These are phyloP conservation scores for Capsicum chinense DNA, from an alignment of 257 asterid species.

Conservation along the genomic window DNA sequence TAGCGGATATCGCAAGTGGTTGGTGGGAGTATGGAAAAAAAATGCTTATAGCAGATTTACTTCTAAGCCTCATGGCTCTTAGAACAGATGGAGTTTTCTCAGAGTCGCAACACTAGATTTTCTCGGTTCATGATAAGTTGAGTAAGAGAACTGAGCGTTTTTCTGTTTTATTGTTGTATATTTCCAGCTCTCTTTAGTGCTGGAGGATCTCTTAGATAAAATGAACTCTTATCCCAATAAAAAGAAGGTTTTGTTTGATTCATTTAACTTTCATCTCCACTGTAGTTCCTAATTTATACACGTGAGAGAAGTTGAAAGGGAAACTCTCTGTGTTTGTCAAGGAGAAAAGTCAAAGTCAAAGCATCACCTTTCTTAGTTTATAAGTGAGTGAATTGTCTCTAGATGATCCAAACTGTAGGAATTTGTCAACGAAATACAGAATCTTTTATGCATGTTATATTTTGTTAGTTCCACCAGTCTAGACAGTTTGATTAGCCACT, in stretches of 20 bases:
- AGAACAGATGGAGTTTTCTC: not conserved
- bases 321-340: not conserved
- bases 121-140: not conserved
- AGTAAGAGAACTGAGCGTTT: not conserved
- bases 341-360: slow-evolving; percentile 3
- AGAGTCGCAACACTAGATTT: slow-evolving; percentile 14
- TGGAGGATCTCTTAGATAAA: not conserved
- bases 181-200: not conserved
- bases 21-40: not conserved
- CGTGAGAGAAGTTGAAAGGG: not conserved
- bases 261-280: not conserved
- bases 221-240: not conserved
- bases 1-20: too few relatives aligned
- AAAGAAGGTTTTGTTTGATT: not conserved
- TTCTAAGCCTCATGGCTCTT: not conserved
- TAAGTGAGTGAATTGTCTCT: not conserved
- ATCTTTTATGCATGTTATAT: not conserved
- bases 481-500: slow-evolving; percentile 5
- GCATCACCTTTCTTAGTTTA: not conserved
- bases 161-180: not conserved
- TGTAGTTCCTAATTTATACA: not conserved
- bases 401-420: slow-evolving; percentile 1
- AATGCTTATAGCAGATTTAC: not conserved
- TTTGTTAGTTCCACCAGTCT: slow-evolving; percentile 8
- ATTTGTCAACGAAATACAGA: not conserved